phyloP scores from a whole-genome alignment of 2,329 filamentous ascomycete genomes.

The Paecilomyces fulvus region DNA sequence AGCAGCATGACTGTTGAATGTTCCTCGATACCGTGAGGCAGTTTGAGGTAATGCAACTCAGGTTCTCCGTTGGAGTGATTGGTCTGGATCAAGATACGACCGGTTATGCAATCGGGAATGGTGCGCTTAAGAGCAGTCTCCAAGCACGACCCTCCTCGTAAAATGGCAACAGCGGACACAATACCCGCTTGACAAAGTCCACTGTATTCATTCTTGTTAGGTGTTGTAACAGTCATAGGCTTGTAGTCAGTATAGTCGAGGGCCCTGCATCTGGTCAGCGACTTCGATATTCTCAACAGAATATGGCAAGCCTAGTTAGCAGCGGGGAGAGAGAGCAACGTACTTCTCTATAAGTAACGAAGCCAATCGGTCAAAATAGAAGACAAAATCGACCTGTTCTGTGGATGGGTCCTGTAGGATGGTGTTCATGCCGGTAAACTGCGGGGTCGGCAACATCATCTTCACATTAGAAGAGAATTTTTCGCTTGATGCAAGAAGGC shows the following conservation, averaged over 20 bases:
- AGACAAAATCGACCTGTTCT: conserved; percentile 82
- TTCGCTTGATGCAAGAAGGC: conserved; percentile 60
- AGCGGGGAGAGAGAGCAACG: conserved; percentile 3
- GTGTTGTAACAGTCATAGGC: conserved; percentile 58
- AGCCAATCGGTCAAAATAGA: conserved; percentile 88
- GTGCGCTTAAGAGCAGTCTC: conserved; percentile 83
- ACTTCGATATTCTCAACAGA: background rate
- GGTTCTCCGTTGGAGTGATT: conserved; percentile 79
- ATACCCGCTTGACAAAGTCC: conserved; percentile 65
- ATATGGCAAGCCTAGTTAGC: background rate
- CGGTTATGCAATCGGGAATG: conserved; percentile 85
- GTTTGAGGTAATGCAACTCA: conserved; percentile 79
- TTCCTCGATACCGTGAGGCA: conserved; percentile 62
- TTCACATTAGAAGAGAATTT: conserved; percentile 68
- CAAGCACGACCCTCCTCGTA: conserved; percentile 80
- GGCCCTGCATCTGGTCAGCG: conserved; percentile 43
- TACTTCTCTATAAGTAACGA: conserved; percentile 71
- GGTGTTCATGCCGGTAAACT: conserved; percentile 81
- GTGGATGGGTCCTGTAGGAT: conserved; percentile 77
- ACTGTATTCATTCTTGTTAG: conserved; percentile 59
- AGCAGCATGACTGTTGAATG: conserved; percentile 79
- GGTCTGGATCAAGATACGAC: conserved; percentile 83
- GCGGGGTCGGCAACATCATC: conserved; percentile 65
- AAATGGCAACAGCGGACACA: conserved; percentile 76
- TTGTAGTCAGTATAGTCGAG: conserved; percentile 68